Percentiles rank a stretch among this genome's conserved stretches.
Evolutionary conservation across 2,329 filamentous ascomycete species (phyloP).

Genomic region (Beauveria pseudobassiana): DNA sequence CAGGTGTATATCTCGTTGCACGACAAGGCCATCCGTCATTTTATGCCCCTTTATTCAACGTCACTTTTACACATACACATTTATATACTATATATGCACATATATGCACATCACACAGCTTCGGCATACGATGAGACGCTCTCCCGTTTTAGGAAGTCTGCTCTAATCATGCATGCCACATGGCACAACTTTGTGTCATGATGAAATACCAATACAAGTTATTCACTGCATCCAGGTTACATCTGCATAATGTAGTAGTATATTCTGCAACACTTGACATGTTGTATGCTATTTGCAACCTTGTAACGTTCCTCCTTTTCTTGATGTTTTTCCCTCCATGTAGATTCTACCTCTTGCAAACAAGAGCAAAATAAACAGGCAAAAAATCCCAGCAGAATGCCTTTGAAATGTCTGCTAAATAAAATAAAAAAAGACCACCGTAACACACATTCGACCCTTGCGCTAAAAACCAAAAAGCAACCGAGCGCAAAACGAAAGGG

Average conservation of each 20-base stretch:
- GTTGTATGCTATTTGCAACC: slow-evolving; percentile 1
- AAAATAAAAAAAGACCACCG: neutral
- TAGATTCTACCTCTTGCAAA: slow-evolving; percentile 5
- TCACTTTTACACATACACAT: neutral
- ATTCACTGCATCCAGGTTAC: neutral
- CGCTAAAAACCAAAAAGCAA: neutral
- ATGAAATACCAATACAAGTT: neutral
- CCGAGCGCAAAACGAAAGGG: neutral
- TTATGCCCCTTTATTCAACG: neutral
- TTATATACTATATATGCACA: neutral
- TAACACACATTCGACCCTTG: neutral
- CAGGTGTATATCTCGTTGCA: neutral
- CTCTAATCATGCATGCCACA: neutral
- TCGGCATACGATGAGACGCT: neutral
- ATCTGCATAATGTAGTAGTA: slow-evolving; percentile 2
- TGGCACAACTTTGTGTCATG: neutral
- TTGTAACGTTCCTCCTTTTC: neutral
- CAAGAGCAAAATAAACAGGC: slow-evolving; percentile 11
- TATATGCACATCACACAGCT: neutral
- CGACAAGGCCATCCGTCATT: neutral
- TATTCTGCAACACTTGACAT: slow-evolving; percentile 1
- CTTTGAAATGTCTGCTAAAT: neutral
- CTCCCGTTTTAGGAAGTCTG: neutral
- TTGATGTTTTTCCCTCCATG: slow-evolving; percentile 4
- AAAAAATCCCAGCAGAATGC: neutral